These are phyloP conservation scores for Trichothecium sympodiale DNA, from an alignment of 2,329 filamentous ascomycete species.

Conservation along the genomic window DNA sequence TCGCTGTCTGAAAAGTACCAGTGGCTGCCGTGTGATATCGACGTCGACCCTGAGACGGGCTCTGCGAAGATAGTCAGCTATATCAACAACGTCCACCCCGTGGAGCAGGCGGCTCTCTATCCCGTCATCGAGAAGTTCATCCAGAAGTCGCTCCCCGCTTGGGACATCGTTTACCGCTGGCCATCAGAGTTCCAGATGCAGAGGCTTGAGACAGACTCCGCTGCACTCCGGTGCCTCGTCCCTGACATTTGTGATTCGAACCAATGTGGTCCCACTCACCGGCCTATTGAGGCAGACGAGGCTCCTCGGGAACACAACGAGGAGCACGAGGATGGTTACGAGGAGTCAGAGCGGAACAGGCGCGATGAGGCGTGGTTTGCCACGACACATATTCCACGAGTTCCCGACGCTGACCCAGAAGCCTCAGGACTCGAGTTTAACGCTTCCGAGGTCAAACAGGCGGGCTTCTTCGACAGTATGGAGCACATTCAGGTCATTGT, in stretches of 20 bases:
- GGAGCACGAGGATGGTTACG: conserved; percentile 7
- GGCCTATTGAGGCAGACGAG: conserved; percentile 16
- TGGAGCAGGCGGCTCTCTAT: conserved; percentile 25
- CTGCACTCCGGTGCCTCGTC: background rate
- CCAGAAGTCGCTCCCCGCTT: conserved; percentile 29
- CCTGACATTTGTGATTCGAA: background rate
- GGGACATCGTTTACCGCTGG: conserved; percentile 28
- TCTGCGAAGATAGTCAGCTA: conserved; percentile 33
- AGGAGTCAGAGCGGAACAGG: conserved; percentile 8
- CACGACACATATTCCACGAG: conserved; percentile 12
- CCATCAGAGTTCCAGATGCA: conserved; percentile 13
- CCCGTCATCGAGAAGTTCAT: conserved; percentile 28
- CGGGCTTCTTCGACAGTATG: conserved; percentile 16
- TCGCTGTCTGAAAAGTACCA: conserved; percentile 21
- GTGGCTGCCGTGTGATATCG: conserved; percentile 39
- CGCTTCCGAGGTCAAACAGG: conserved; percentile 12
- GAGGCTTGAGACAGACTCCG: conserved; percentile 10
- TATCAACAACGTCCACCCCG: conserved; percentile 42
- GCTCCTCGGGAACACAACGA: conserved; percentile 9
- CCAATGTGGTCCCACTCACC: conserved; percentile 8
- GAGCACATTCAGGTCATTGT: conserved; percentile 47
- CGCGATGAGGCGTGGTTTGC: conserved; percentile 17
- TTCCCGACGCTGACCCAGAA: conserved; percentile 8
- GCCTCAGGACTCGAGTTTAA: conserved; percentile 5
- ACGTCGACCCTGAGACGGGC: conserved; percentile 17